These are phyloP conservation scores for Cajanus cajan DNA, from an alignment of 306 rosid species.

Conservation along the genomic window DNA sequence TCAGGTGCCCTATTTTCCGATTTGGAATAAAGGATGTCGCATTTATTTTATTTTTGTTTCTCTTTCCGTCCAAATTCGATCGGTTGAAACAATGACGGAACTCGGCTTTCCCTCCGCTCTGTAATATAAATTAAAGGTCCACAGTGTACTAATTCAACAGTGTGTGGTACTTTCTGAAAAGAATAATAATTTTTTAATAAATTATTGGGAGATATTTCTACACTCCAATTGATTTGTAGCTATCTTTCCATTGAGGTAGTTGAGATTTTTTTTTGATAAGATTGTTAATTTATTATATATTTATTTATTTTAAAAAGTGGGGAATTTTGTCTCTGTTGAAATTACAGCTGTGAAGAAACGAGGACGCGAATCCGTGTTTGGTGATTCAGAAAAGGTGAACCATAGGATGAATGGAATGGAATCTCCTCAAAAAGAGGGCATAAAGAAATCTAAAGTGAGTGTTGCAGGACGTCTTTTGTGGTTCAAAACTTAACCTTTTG, in stretches of 20 bases:
- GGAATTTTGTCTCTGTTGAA: conserved; percentile 1
- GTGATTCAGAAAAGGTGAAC: conserved; percentile 60
- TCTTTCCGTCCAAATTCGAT: neutral
- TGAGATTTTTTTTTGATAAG: neutral
- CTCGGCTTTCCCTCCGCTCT: conserved; percentile 20
- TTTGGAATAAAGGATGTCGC: neutral
- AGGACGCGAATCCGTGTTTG: conserved; percentile 49
- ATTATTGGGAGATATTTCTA: conserved; percentile 14
- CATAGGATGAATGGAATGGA: conserved; percentile 40
- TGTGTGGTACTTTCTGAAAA: conserved; percentile 18
- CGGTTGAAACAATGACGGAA: conserved; percentile 14
- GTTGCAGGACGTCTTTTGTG: conserved; percentile 32
- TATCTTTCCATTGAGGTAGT: neutral
- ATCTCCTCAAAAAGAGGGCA: conserved; percentile 40
- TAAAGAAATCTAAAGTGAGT: conserved; percentile 51
- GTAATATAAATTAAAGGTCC: neutral
- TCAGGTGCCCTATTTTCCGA: conserved; percentile 54
- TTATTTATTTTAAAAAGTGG: neutral
- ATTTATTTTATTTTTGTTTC: neutral
- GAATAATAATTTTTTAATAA: neutral
- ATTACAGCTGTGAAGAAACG: conserved; percentile 82
- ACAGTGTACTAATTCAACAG: neutral
- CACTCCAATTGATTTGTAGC: neutral
- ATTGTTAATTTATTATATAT: neutral
- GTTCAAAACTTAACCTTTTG: conserved; percentile 29